A percentile compares a stretch with the other conserved stretches of the same genome.
Conservation (phyloP, 1,284 basidiomycete genomes). For the Fomes fomentarius region DNA sequence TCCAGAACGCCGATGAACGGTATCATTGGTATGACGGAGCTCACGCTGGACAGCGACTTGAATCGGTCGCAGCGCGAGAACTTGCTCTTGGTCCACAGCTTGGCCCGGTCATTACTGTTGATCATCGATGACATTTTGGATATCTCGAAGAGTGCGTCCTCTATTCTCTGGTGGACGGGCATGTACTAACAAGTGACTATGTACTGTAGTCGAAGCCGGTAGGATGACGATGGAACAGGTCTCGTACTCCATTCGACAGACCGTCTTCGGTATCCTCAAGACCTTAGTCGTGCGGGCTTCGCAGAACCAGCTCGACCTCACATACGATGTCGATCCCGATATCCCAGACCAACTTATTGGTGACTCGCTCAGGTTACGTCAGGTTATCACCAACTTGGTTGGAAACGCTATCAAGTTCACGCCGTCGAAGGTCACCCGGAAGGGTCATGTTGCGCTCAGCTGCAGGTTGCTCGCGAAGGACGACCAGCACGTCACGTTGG, state of each 20-base stretch:
- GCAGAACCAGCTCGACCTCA: conserved; percentile 96
- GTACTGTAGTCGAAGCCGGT: conserved; percentile 85
- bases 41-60: conserved; percentile 93
- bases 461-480: conserved; percentile 79
- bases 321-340: conserved; percentile 95
- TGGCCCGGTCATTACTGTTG: conserved; percentile 91
- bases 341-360: conserved; percentile 98
- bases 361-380: conserved; percentile 90
- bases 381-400: conserved; percentile 95
- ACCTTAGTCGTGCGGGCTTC: conserved; percentile 97
- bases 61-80: conserved; percentile 93
- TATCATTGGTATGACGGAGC: conserved; percentile 99
- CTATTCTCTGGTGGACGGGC: not conserved
- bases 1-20: conserved; percentile 96
- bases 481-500: conserved; percentile 83
- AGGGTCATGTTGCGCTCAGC: conserved; percentile 92
- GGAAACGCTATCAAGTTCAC: conserved; percentile 98
- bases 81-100: conserved; percentile 92
- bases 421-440: conserved; percentile 71
- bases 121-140: conserved; percentile 99
- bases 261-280: conserved; percentile 97
- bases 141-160: conserved; percentile 90
- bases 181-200: conserved; percentile 9
- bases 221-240: conserved; percentile 99
- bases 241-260: conserved; percentile 96